Evolutionary conservation across 805 yeast genomes (phyloP).

Genomic region (Lipomyces starkeyi): DNA sequence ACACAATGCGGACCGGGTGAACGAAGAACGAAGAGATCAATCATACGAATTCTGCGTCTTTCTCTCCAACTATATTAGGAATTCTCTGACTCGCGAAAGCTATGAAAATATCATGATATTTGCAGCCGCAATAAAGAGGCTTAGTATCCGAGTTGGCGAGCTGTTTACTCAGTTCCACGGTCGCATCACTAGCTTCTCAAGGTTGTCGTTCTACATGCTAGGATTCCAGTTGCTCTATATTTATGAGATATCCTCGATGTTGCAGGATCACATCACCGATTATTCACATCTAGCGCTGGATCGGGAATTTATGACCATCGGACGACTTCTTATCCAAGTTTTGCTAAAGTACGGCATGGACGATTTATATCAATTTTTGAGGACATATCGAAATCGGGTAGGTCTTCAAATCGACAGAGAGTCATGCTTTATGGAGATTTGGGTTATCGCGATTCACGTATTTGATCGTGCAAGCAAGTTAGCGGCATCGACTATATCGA

Average conservation of each 20-base stretch:
- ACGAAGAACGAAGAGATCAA: constrained; percentile 14
- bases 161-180: constrained; percentile 35
- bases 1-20: constrained; percentile 15
- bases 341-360: constrained; percentile 31
- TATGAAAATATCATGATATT: constrained; percentile 19
- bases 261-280: constrained; percentile 17
- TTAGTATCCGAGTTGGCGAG: constrained; percentile 23
- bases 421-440: constrained; percentile 28
- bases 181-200: constrained; percentile 16
- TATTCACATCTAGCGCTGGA: constrained; percentile 25
- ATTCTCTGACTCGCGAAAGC: constrained; percentile 11
- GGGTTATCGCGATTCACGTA: constrained; percentile 32
- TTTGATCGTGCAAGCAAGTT: constrained; percentile 21
- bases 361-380: constrained; percentile 29
- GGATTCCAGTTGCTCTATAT: constrained; percentile 31
- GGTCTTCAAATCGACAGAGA: constrained; percentile 23
- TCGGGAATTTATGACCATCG: constrained; percentile 25
- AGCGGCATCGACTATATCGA: neutral
- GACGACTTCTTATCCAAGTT: constrained; percentile 25
- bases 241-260: constrained; percentile 25
- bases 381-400: constrained; percentile 27
- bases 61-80: constrained; percentile 20
- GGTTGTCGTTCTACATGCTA: constrained; percentile 30
- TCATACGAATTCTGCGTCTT: constrained; percentile 29
- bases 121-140: constrained; percentile 21